Evolutionary conservation across 1,284 basidiomycete genomes (phyloP), one percentile per base, ranked within the genome.

Genomic region (Wallemia ichthyophaga): DNA sequence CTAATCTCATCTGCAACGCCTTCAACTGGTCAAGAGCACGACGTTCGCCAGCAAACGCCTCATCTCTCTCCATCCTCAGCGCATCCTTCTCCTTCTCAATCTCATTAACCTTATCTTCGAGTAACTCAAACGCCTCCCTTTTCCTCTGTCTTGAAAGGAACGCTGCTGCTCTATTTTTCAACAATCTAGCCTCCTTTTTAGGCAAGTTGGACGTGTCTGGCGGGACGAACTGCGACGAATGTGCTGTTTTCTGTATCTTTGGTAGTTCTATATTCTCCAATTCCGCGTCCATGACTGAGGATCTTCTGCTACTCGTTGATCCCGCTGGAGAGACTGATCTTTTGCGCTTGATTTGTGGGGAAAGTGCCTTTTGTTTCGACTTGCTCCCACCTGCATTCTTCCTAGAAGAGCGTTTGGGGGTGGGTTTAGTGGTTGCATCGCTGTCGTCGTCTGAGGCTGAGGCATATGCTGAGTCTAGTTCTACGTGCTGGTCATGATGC

Each of bases 81-180:
- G 23, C 25, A 1, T 24, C 55, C 48, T 61, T 59, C 37, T 62
- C 61, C 9, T 23, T 57, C 57, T 61, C 57, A 13, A 70, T 63
- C 11, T 61, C 62, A 26, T 63, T 64, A 61, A 73, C 76, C 72
- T 74, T 86, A 82, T 81, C 71, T 74, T 88, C 85, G 80, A 89
- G 85, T 67, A 71, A 74, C 71, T 89, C 85, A 66, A 87, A 89
- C 71, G 89, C 85, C 71, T 89, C 85, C 61, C 85, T 79, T 71
- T 89, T 89, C 65, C 85, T 76, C 70, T 89, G 85, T 66, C 85
- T 75, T 69, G 80, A 83, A 65, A 89, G 78, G 73, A 89, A 89
- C 59, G 85, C 85, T 9, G 85, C 85, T 15, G 85, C 85, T 60
- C 85, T 78, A 72, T 89, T 89, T 75, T 89, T 89, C 61, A 89